Evolutionary conservation across 1,139 yeast genomes (phyloP).

Genomic region (Meyerozyma carpophila): DNA sequence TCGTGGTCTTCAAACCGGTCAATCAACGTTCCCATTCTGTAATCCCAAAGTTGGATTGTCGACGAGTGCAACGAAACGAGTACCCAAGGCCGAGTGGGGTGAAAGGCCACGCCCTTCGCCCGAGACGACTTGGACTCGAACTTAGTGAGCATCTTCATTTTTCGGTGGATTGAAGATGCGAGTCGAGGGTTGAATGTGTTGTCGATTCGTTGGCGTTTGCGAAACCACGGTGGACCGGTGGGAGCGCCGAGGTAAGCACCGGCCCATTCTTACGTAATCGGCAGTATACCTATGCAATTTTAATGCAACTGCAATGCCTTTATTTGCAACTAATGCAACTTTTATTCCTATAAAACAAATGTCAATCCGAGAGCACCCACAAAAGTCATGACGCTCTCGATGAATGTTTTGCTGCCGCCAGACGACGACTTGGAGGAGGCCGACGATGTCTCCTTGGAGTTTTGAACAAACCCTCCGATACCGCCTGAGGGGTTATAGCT

Average conservation of each 20-base stretch:
- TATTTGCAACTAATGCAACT: neutral
- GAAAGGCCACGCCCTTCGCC: conserved; percentile 98
- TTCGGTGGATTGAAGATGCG: neutral
- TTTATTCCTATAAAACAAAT: neutral
- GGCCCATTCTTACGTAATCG: neutral
- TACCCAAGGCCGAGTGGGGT: conserved; percentile 96
- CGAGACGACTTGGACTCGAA: conserved; percentile 98
- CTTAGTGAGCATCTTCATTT: conserved; percentile 94
- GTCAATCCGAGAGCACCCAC: neutral
- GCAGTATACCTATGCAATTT: neutral
- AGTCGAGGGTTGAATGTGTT: conserved; percentile 1
- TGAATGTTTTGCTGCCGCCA: neutral
- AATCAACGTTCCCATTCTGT: conserved; percentile 96
- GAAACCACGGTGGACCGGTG: neutral
- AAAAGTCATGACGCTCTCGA: neutral
- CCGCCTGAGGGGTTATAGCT: conserved; percentile 9
- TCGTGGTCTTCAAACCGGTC: conserved; percentile 97
- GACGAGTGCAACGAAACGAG: conserved; percentile 92
- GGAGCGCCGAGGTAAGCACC: neutral
- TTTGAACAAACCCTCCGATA: conserved; percentile 35
- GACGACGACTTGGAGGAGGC: neutral
- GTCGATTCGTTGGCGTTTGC: conserved; percentile 2
- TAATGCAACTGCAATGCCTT: neutral
- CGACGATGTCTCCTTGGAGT: conserved; percentile 13
- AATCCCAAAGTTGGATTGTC: conserved; percentile 97